Percentiles rank a stretch among this genome's conserved stretches.
phyloP scores from a whole-genome alignment of 2,329 filamentous ascomycete genomes.

The Eurotiales sp. region DNA sequence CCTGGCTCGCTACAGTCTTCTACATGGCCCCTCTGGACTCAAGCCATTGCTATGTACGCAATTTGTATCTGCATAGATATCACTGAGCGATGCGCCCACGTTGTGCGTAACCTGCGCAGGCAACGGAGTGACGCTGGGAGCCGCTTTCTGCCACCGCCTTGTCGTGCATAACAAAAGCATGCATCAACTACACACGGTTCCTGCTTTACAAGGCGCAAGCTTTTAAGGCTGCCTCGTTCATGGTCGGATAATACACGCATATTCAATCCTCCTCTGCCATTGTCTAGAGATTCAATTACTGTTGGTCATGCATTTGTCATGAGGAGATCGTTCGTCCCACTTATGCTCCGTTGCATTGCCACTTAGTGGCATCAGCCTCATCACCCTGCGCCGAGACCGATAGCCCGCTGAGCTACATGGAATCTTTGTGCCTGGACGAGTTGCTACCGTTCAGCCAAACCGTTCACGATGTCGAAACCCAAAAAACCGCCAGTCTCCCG shows the following conservation, averaged over 20 bases:
- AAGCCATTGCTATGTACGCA: no score
- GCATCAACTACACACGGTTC: neutral
- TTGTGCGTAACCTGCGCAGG: no score
- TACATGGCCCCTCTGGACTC: no score
- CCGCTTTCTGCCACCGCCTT: slow-evolving; percentile 6
- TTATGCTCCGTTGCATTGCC: slow-evolving; percentile 2
- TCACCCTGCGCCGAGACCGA: neutral
- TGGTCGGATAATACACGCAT: no score
- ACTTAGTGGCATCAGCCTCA: slow-evolving; percentile 3
- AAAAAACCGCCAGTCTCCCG: slow-evolving; percentile 40
- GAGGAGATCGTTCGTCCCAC: neutral
- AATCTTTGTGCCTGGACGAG: neutral
- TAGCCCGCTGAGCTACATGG: slow-evolving; percentile 2
- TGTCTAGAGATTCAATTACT: neutral
- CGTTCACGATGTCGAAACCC: slow-evolving; percentile 45
- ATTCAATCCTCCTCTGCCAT: neutral
- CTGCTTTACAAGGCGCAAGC: neutral
- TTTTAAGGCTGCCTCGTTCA: no score
- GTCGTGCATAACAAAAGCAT: neutral
- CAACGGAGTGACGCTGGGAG: neutral
- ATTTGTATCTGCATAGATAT: no score
- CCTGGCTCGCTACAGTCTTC: no score
- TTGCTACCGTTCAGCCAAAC: slow-evolving; percentile 21
- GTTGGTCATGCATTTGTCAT: neutral
- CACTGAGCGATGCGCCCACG: no score